A percentile compares a stretch with the other conserved stretches of the same genome.
Conservation (phyloP, 192 early-diverging fungal species). For the Kickxella alabastrina region DNA sequence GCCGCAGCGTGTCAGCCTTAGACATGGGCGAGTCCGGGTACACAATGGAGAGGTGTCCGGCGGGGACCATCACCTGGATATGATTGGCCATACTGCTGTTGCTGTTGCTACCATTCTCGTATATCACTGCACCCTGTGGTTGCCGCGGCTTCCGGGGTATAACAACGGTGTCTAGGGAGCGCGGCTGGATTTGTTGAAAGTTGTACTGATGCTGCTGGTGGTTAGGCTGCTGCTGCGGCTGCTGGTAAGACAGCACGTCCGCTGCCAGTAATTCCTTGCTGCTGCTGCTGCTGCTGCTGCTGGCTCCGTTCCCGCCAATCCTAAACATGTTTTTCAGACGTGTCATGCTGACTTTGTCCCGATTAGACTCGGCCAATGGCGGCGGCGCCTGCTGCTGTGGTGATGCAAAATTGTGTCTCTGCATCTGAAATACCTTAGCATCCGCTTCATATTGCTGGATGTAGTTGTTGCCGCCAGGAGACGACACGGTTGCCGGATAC, state of each 20-base stretch:
- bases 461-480: background rate
- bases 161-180: background rate
- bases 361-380: background rate
- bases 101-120: too few relatives aligned
- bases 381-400: too few relatives aligned
- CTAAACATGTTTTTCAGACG: constrained; percentile 47
- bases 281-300: constrained; percentile 4
- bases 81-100: constrained; percentile 11
- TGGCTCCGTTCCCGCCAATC: constrained; percentile 16
- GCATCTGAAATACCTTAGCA: constrained; percentile 3
- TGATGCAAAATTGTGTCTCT: constrained; percentile 4
- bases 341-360: constrained; percentile 42
- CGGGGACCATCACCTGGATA: constrained; percentile 41
- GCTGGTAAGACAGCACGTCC: background rate
- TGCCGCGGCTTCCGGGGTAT: constrained; percentile 4
- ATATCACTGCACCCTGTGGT: background rate
- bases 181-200: background rate
- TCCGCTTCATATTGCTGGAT: constrained; percentile 10
- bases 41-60: constrained; percentile 46
- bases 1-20: constrained; percentile 39
- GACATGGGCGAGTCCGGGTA: constrained; percentile 53
- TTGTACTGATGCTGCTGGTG: constrained; percentile 3
- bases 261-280: background rate
- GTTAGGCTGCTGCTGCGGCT: constrained; percentile 1
- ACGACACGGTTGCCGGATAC: background rate